Base-by-base conservation (phyloP, 352 stramenopile species). In the Globisporangium emineosum region DNA sequence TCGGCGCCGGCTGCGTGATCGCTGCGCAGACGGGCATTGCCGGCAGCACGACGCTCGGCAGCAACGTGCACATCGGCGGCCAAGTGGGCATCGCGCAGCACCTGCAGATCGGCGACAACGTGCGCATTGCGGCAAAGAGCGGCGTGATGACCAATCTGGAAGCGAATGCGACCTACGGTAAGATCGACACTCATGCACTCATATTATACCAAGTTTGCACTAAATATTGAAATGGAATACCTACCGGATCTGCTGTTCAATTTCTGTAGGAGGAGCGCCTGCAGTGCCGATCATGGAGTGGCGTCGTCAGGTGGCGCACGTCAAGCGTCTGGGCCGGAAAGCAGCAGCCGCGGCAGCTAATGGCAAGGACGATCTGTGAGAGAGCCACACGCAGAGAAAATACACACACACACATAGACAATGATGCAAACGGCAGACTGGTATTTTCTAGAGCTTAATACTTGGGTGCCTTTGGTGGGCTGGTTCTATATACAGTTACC, bases 11-110 rank as follows among this genome's bases (percentile, higher is more conserved):
- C 12, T 94, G 88, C 65, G 79, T 94, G 32, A 78, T 96, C 40
- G 84, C 84, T 2, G 88, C 84, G 10, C 86, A 96, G 60, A 89
- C 83, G 0, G 88, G 86, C 19, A 96, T 96, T 64, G 88, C 86
- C 0, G 86, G 86, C 29, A 96, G 88, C 62, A 92, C 84, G 23
- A 92, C 81, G 7, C 50, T 96, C 27, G 83, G 88, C 21, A 73
- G 76, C 21, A 88, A 89, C 45, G 88, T 94, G 30, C 69, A 91
- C 57, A 78, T 94, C 42, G 88, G 88, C 21, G 88, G 88, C 25
- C 88, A 96, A 71, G 86, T 93, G 13, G 88, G 88, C 35, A 87
- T 96, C 45, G 82, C 83, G 10, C 88, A 96, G 68, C 88, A 96
- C 50, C 60, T 96, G 7, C 65, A 43, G 12, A 91, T 96, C 35